These are phyloP conservation scores for Trichoderma erinaceum DNA, from an alignment of 495 filamentous ascomycete species.

Conservation along the genomic window DNA sequence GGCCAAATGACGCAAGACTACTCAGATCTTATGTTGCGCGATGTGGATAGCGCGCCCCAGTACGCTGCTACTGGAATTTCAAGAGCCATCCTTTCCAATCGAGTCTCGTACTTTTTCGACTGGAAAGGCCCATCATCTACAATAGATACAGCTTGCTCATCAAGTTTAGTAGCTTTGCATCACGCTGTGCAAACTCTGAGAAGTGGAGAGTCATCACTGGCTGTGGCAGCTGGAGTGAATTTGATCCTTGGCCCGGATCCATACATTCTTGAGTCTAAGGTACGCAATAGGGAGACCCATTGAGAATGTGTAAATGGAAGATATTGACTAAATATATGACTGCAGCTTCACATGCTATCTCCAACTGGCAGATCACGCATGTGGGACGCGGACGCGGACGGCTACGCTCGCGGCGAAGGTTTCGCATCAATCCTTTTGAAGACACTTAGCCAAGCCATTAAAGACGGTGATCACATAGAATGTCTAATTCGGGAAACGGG, in stretches of 20 bases:
- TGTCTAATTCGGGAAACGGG: conserved; percentile 53
- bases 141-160: conserved; percentile 56
- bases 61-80: conserved; percentile 50
- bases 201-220: conserved; percentile 40
- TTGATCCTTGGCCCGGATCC: conserved; percentile 30
- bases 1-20: conserved; percentile 42
- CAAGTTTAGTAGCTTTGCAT: conserved; percentile 46
- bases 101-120: conserved; percentile 53
- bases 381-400: conserved; percentile 51
- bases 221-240: conserved; percentile 41
- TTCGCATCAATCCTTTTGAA: conserved; percentile 53
- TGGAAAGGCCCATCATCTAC: conserved; percentile 51
- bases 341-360: conserved; percentile 26
- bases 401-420: conserved; percentile 59
- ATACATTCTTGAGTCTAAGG: conserved; percentile 24
- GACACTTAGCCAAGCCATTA: conserved; percentile 47
- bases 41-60: conserved; percentile 25
- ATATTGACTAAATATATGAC: no score
- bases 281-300: no score
- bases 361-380: conserved; percentile 31
- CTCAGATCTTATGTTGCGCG: conserved; percentile 34
- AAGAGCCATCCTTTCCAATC: conserved; percentile 44
- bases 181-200: conserved; percentile 44
- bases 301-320: no score
- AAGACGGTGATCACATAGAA: conserved; percentile 51